Base-by-base conservation (phyloP, 129 eudicot species). In the Smallanthus sonchifolius region DNA sequence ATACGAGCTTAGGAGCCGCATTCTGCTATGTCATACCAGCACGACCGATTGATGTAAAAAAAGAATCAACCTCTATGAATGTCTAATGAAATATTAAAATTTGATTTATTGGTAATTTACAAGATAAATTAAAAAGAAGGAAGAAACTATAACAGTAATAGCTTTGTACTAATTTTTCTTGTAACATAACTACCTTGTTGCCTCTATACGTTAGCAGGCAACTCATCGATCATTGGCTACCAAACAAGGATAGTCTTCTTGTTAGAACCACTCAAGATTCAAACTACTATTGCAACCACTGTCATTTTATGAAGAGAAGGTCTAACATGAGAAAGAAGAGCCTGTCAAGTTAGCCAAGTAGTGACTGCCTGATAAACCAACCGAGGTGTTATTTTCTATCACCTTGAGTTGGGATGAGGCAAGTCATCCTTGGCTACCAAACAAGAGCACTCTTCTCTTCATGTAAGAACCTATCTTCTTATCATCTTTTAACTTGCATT, bases 401-500 rank as follows among this genome's bases (percentile, higher is more conserved):
- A 77, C 71, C 81, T 69, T 38, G 76, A 19, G 43, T n/a, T 61
- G 49, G 49, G 38, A 61, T 60, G 64, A 62, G 75, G 76, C 81
- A 77, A 77, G 69, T 37, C 69, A 77, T 77, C 81, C 76, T 70
- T 69, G 81, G 76, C 76, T 77, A 77, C 81, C 42, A 60, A 77
- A 77, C 71, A 56, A 77, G 73, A 65, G 15, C 62, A 34, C 59
- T 77, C 55, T 45, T 64, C 65, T 64, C 48, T 75, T 47, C 79
- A 75, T 65, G 73, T 39, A 75, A 75, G 80, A 65, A 54, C 67
- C 42, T 65, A 38, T 54, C 66, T 32, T 65, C 56, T n/a, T 67
- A 24, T 59, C 52, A 37, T 11, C 7, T 36, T 62, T 62, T 24
- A 20, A 62, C 42, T 4, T 35, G 43, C 11, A n/a, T n/a, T 16